Evolutionary conservation across 495 filamentous ascomycete genomes (phyloP).

Genomic region (Aspergillus affinis): DNA sequence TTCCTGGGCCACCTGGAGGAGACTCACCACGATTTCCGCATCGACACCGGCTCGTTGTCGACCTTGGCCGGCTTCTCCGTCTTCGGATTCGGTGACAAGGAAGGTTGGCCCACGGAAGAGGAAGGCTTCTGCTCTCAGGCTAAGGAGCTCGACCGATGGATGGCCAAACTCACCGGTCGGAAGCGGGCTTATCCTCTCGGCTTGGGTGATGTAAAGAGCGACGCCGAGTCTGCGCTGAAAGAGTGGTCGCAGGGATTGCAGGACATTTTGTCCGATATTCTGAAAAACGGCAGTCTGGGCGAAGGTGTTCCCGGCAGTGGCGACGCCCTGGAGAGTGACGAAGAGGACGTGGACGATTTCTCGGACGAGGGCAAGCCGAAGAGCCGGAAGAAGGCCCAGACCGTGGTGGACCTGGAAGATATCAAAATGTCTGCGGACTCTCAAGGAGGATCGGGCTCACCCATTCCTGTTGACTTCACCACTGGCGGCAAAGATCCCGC

Average conservation of each 20-base stretch:
- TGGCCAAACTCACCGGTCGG: slow-evolving; percentile 82
- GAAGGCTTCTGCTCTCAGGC: slow-evolving; percentile 93
- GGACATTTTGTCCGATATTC: slow-evolving; percentile 65
- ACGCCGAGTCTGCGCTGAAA: slow-evolving; percentile 59
- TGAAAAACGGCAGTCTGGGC: slow-evolving; percentile 62
- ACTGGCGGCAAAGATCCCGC: slow-evolving; percentile 54
- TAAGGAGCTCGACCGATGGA: slow-evolving; percentile 86
- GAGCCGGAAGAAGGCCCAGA: slow-evolving; percentile 45
- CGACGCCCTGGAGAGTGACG: slow-evolving; percentile 79
- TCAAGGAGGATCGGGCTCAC: slow-evolving; percentile 33
- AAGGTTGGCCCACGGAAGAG: slow-evolving; percentile 86
- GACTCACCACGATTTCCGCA: slow-evolving; percentile 93
- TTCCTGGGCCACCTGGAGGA: slow-evolving; percentile 83
- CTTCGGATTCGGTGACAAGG: slow-evolving; percentile 88
- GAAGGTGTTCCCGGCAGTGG: slow-evolving; percentile 81
- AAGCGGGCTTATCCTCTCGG: slow-evolving; percentile 84
- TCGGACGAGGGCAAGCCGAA: slow-evolving; percentile 33
- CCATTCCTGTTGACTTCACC: slow-evolving; percentile 86
- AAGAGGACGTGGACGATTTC: slow-evolving; percentile 58
- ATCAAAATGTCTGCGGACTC: slow-evolving; percentile 58
- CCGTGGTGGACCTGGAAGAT: slow-evolving; percentile 80
- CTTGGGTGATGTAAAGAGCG: slow-evolving; percentile 78
- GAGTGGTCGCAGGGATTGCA: slow-evolving; percentile 79
- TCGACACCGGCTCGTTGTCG: slow-evolving; percentile 82
- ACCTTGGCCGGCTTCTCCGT: slow-evolving; percentile 81